Conservation (phyloP, 2,329 filamentous ascomycete genomes). For the Epicoccum sorghinum region DNA sequence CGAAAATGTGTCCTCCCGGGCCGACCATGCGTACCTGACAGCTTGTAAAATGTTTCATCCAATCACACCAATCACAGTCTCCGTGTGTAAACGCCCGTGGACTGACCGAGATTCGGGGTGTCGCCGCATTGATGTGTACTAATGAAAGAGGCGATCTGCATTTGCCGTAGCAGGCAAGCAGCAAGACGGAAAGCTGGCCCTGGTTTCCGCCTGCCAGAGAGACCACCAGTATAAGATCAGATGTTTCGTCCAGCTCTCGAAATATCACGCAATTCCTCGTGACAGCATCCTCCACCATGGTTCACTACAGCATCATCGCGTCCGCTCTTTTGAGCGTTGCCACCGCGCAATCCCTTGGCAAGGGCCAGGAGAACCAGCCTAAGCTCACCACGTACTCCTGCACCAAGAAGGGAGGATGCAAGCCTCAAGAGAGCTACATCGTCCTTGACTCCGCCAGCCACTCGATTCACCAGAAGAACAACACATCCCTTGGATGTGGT, state of each 20-base stretch:
- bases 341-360: slow-evolving; percentile 40
- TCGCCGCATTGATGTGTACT: background rate
- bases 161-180: background rate
- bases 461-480: slow-evolving; percentile 50
- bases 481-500: slow-evolving; percentile 41
- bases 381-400: slow-evolving; percentile 60
- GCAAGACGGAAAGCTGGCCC: slow-evolving; percentile 5
- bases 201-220: slow-evolving; percentile 3
- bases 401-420: slow-evolving; percentile 58
- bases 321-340: slow-evolving; percentile 36
- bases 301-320: slow-evolving; percentile 32
- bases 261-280: slow-evolving; percentile 12
- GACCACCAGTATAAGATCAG: slow-evolving; percentile 13
- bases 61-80: background rate
- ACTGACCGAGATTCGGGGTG: background rate
- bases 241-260: slow-evolving; percentile 2
- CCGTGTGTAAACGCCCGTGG: background rate
- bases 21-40: slow-evolving; percentile 18
- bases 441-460: slow-evolving; percentile 59
- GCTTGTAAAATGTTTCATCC: background rate
- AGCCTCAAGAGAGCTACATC: slow-evolving; percentile 54
- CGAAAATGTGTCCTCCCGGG: slow-evolving; percentile 9
- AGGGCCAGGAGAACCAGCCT: slow-evolving; percentile 56
- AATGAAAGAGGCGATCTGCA: slow-evolving; percentile 4
- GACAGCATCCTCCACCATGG: slow-evolving; percentile 22